These are phyloP conservation scores for Phytophthora pistaciae DNA, from an alignment of 352 stramenopile genomes.

Conservation along the genomic window DNA sequence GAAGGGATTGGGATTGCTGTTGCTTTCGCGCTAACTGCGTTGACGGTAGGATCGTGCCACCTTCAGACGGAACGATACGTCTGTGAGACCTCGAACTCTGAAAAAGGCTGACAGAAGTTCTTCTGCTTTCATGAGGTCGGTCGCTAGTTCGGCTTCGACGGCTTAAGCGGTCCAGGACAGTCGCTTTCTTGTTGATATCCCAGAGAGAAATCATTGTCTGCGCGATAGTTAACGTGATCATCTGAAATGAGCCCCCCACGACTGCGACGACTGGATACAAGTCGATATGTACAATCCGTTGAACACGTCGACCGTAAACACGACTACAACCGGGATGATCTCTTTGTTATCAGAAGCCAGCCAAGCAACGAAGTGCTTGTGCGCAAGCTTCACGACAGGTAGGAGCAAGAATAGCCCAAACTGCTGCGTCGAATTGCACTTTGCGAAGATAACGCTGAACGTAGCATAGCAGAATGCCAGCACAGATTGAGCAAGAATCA, in stretches of 20 bases:
- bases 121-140: neutral
- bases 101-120: neutral
- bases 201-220: neutral
- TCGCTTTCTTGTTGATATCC: neutral
- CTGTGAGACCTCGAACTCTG: neutral
- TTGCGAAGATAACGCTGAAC: slow-evolving; percentile 7
- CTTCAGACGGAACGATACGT: neutral
- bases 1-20: neutral
- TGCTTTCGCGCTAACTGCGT: neutral
- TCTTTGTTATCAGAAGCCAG: neutral
- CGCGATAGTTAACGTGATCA: slow-evolving; percentile 1
- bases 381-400: neutral
- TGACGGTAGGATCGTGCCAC: no score
- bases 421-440: neutral
- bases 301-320: slow-evolving; percentile 14
- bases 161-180: neutral
- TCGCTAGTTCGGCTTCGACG: neutral
- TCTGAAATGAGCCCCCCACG: slow-evolving; percentile 1
- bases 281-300: slow-evolving; percentile 8
- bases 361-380: slow-evolving; percentile 5
- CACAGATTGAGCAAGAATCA: slow-evolving; percentile 3
- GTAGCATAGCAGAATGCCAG: slow-evolving; percentile 3
- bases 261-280: slow-evolving; percentile 1
- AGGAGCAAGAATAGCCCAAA: slow-evolving; percentile 9
- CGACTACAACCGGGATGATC: slow-evolving; percentile 7